Evolutionary conservation across 345 rosid species (phyloP).

Genomic region (Mallotus nudiflorus): DNA sequence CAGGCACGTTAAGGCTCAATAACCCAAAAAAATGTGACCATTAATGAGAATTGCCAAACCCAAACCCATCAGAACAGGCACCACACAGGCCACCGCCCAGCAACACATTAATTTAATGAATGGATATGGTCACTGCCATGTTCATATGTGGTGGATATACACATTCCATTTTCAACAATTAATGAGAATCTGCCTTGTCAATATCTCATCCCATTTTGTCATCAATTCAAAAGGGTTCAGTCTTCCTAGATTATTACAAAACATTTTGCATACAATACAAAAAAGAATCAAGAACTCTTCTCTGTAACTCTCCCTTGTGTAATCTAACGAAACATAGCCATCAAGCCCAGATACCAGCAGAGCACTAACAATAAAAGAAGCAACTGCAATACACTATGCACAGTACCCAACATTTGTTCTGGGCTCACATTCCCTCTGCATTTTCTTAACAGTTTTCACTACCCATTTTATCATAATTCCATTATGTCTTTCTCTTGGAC

Average conservation of each 20-base stretch:
- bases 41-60: conserved; percentile 23
- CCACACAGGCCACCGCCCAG: conserved; percentile 7
- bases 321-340: conserved; percentile 14
- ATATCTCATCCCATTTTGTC: neutral
- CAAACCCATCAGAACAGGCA: too few relatives aligned
- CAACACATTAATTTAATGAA: neutral
- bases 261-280: neutral
- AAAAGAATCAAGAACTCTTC: neutral
- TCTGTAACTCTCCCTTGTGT: neutral
- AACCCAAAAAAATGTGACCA: conserved; percentile 46
- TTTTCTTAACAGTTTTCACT: neutral
- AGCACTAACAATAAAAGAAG: conserved; percentile 3
- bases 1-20: conserved; percentile 11
- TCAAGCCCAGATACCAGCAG: conserved; percentile 15
- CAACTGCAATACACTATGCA: neutral
- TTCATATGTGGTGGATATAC: too few relatives aligned
- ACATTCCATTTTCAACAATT: conserved; percentile 16
- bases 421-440: conserved; percentile 28
- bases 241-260: conserved; percentile 5
- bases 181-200: neutral
- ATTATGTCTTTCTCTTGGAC: conserved; percentile 14
- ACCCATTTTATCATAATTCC: conserved; percentile 23
- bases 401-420: conserved; percentile 2
- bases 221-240: conserved; percentile 6
- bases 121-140: conserved; percentile 16